Evolutionary conservation across 78 protist genomes (phyloP), one percentile per base, ranked within the genome.

Genomic region (Goniomonas avonlea): DNA sequence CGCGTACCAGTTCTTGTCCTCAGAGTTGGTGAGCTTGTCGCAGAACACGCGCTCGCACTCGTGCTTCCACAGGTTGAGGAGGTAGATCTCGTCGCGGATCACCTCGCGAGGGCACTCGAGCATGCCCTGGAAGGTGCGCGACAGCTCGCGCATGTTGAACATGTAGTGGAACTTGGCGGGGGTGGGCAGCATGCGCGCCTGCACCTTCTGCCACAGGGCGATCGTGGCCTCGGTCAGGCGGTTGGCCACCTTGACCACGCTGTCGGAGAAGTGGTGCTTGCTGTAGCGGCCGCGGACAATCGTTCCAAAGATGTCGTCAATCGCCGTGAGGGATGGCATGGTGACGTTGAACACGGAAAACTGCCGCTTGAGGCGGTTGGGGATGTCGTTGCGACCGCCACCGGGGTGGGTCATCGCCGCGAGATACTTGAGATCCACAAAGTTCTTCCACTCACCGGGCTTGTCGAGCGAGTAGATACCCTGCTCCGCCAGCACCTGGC

Each of bases 121-220:
- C 31, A 92, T 11, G 32, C 96, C 96, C 40, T 80, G 76, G 35
- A 66, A 80, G 5, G 88, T 59, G n/a, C 94, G 75, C 1, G 86
- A 79, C 8, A 94, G 82, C 38, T 94, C 97, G 32, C 94, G 85
- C 73, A 94, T 84, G 87, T 91, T 94, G 93, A 94, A 91, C 47
- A 81, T 32, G 85, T 94, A 94, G 81, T 94, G 94, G 83, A 91
- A 87, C 83, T 91, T 91, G 32, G 79, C 48, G 1, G 94, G 95
- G 34, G 94, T 91, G 13, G 94, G 94, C 13, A 89, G 84, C 94
- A 91, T 81, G 82, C 84, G 83, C 17, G 29, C 37, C 53, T 79
- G 74, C 9, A 76, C 40, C n/a, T 0, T 23, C 32, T 48, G 29
- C 94, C 93, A 94, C 32, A 94, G 1, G 18, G 1, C 3, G 25